These are phyloP conservation scores for Cladophialophora chaetospira DNA, from an alignment of 2,329 filamentous ascomycete genomes.

Conservation along the genomic window DNA sequence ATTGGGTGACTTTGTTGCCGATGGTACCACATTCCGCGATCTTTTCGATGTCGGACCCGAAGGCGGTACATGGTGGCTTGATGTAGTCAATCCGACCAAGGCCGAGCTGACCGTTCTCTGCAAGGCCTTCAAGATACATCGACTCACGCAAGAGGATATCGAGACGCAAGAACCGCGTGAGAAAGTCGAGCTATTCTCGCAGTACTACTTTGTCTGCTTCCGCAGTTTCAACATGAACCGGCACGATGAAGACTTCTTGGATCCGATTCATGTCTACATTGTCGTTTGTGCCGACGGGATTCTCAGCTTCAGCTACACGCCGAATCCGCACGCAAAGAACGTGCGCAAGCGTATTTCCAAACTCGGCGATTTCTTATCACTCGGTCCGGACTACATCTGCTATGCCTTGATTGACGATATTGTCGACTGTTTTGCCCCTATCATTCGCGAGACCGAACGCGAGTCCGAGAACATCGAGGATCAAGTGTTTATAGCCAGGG, in stretches of 20 bases:
- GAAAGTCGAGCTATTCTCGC: slow-evolving; percentile 96
- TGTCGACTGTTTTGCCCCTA: slow-evolving; percentile 90
- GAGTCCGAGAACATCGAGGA: slow-evolving; percentile 95
- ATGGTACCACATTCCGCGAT: slow-evolving; percentile 84
- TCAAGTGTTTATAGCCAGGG: slow-evolving; percentile 86
- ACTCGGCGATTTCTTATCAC: slow-evolving; percentile 89
- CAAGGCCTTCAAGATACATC: slow-evolving; percentile 93
- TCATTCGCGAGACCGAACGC: slow-evolving; percentile 81
- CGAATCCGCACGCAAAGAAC: slow-evolving; percentile 82
- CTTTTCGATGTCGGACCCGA: slow-evolving; percentile 73
- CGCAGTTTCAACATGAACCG: slow-evolving; percentile 87
- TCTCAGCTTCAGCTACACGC: slow-evolving; percentile 88
- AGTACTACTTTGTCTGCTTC: slow-evolving; percentile 98
- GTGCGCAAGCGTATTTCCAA: slow-evolving; percentile 90
- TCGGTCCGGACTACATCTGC: slow-evolving; percentile 98
- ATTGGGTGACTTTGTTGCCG: slow-evolving; percentile 82
- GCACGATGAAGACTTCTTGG: slow-evolving; percentile 77
- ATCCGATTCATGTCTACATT: slow-evolving; percentile 95
- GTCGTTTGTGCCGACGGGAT: slow-evolving; percentile 95
- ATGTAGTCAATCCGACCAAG: slow-evolving; percentile 85
- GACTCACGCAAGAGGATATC: slow-evolving; percentile 94
- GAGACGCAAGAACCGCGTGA: slow-evolving; percentile 92
- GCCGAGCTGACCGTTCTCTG: slow-evolving; percentile 86
- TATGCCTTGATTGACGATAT: slow-evolving; percentile 99
- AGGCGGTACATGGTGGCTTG: slow-evolving; percentile 97